Conservation (phyloP, 1,284 basidiomycete genomes). For the Rhodotorula glutinis region DNA sequence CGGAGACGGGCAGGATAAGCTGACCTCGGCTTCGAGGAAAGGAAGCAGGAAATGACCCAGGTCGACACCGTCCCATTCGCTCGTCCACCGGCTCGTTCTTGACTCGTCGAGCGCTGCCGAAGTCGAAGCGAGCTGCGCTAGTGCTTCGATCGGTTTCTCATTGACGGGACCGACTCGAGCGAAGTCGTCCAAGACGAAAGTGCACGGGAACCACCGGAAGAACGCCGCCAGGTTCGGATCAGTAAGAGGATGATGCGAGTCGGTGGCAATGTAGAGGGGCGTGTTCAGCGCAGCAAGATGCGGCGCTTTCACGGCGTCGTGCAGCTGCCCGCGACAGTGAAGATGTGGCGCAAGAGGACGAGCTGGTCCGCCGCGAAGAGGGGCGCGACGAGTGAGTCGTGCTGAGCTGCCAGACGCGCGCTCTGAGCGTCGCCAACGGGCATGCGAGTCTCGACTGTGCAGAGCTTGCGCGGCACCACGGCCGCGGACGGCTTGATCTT, state of each 20-base stretch:
- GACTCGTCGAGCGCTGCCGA: background rate
- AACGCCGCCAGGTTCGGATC: constrained; percentile 32
- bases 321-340: constrained; percentile 26
- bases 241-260: constrained; percentile 25
- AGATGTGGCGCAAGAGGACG: constrained; percentile 17
- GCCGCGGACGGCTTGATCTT: no score
- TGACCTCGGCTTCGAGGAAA: constrained; percentile 30
- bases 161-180: background rate
- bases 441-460: no score
- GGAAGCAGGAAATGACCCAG: constrained; percentile 15
- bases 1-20: background rate
- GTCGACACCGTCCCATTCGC: constrained; percentile 28
- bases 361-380: constrained; percentile 4
- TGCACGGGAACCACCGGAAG: constrained; percentile 34
- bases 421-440: no score
- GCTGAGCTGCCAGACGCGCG: no score
- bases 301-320: background rate
- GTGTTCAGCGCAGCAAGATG: constrained; percentile 31
- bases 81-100: constrained; percentile 8
- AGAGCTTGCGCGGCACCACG: no score
- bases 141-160: constrained; percentile 6
- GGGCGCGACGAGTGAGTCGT: background rate
- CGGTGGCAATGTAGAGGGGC: constrained; percentile 42
- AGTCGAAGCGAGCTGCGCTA: constrained; percentile 1
- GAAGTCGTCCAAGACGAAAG: constrained; percentile 33